These are phyloP conservation scores for Simplicillium aogashimaense DNA, from an alignment of 2,329 filamentous ascomycete species.

Conservation along the genomic window DNA sequence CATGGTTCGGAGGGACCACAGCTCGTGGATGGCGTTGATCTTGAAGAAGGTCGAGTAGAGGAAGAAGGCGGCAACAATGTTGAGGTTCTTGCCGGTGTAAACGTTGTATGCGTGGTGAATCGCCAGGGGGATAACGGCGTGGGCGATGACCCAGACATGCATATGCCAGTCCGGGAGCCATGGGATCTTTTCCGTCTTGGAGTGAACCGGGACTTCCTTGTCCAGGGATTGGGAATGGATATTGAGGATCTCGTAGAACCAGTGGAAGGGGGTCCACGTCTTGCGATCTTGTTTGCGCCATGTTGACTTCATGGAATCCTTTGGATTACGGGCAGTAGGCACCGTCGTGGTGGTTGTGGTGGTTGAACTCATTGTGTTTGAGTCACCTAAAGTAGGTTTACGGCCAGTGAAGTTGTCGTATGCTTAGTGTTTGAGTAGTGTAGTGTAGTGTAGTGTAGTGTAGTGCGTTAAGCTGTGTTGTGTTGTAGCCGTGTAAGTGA, in stretches of 20 bases:
- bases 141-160: constrained; percentile 26
- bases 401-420: too few species aligned
- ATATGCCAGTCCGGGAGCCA: constrained; percentile 20
- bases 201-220: constrained; percentile 21
- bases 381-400: too few species aligned
- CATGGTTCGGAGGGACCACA: constrained; percentile 22
- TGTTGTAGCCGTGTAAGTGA: too few species aligned
- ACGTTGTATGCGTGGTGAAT: constrained; percentile 22
- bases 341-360: too few species aligned
- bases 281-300: constrained; percentile 17
- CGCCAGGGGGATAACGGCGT: constrained; percentile 22
- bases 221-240: constrained; percentile 16
- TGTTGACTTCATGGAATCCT: constrained; percentile 25
- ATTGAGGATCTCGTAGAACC: constrained; percentile 18
- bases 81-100: constrained; percentile 18
- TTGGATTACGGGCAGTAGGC: constrained; percentile 3
- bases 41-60: constrained; percentile 26
- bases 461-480: too few species aligned
- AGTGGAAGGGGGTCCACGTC: constrained; percentile 18
- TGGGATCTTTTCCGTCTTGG: constrained; percentile 26
- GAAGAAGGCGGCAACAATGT: constrained; percentile 17
- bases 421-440: too few species aligned
- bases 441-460: too few species aligned
- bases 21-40: constrained; percentile 23
- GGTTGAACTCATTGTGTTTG: too few species aligned